Evolutionary conservation across 257 asterid species (phyloP).

Genomic region (Ophiorrhiza pumila): DNA sequence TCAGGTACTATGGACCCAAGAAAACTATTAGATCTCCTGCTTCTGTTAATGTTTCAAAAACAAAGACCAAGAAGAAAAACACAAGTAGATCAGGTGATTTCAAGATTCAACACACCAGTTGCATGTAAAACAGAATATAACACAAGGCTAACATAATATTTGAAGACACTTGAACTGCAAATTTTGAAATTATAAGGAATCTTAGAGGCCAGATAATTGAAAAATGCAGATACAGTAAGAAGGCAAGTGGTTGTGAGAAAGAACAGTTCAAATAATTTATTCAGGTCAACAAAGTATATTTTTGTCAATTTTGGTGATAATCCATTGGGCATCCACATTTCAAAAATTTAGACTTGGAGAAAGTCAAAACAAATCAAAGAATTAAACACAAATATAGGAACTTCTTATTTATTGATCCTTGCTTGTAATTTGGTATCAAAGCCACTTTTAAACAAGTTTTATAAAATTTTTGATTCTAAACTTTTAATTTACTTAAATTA

Average conservation of each 20-base stretch:
- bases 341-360: conserved; percentile 8
- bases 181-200: not conserved
- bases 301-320: not conserved
- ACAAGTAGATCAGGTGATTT: not conserved
- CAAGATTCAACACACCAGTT: not conserved
- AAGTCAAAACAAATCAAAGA: not conserved
- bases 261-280: not conserved
- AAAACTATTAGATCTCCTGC: conserved; percentile 59
- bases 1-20: conserved; percentile 81
- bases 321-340: no score
- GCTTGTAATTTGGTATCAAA: no score
- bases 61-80: not conserved
- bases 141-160: not conserved
- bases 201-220: not conserved
- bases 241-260: not conserved
- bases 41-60: conserved; percentile 30
- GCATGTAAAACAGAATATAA: not conserved
- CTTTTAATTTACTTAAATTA: no score
- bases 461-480: no score
- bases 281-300: not conserved
- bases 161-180: not conserved
- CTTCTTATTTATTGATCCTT: no score
- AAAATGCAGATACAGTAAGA: not conserved
- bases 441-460: no score
- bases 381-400: not conserved